A percentile compares a stretch with the other conserved stretches of the same genome.
Conservation (phyloP, 768 basidiomycete genomes). For the Kwoniella sp. region DNA sequence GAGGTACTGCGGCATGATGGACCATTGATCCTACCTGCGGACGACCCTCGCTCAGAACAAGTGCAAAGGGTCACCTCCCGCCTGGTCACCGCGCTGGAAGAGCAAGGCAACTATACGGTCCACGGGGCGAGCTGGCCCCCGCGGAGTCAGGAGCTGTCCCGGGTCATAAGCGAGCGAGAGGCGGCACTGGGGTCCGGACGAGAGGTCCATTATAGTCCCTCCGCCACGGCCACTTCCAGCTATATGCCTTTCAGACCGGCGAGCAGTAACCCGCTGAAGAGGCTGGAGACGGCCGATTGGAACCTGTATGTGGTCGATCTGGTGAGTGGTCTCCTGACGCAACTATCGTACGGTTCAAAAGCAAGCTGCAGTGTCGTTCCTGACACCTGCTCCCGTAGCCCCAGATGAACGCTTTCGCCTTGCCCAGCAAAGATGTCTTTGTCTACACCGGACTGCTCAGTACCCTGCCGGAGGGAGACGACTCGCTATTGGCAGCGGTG, state of each 20-base stretch:
- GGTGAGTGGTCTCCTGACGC: constrained; percentile 32
- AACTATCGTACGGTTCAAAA: not conserved
- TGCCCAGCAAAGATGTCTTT: constrained; percentile 54
- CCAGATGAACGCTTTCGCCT: constrained; percentile 52
- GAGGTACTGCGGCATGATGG: constrained; percentile 51
- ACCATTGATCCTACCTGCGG: constrained; percentile 46
- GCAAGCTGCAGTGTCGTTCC: constrained; percentile 12
- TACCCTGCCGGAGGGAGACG: constrained; percentile 50
- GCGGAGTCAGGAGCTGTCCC: constrained; percentile 27
- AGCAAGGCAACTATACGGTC: constrained; percentile 43
- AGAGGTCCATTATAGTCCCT: constrained; percentile 24
- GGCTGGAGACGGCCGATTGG: constrained; percentile 51
- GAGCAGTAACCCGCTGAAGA: constrained; percentile 52
- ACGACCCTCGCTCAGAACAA: constrained; percentile 47
- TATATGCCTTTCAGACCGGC: constrained; percentile 51
- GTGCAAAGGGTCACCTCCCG: constrained; percentile 50
- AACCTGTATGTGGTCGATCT: constrained; percentile 53
- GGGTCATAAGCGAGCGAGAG: constrained; percentile 44
- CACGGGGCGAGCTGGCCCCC: constrained; percentile 49
- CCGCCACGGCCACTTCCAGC: constrained; percentile 36
- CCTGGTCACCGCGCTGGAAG: constrained; percentile 51
- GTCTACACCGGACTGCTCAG: constrained; percentile 54
- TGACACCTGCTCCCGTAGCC: constrained; percentile 26
- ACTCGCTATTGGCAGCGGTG: constrained; percentile 53
- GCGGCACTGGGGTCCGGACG: constrained; percentile 11